A percentile compares a stretch with the other conserved stretches of the same genome.
Evolutionary conservation across 2,329 filamentous ascomycete genomes (phyloP).

Genomic region (Talaromyces sp.): DNA sequence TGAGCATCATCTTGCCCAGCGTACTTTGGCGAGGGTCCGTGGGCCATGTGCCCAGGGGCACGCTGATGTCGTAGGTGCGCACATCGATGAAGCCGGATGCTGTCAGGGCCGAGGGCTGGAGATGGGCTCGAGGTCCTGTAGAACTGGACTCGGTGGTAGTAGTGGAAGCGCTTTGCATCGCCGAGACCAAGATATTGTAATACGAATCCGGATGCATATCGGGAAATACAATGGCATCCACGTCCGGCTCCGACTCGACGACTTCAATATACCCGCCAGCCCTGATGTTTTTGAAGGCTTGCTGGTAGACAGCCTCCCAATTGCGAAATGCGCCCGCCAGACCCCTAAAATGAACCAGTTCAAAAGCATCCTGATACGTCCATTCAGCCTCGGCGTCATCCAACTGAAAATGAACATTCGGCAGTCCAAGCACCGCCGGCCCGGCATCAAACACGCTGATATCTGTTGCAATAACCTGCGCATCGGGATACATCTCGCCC

Average conservation of each 20-base stretch:
- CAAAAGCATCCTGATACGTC: conserved; percentile 46
- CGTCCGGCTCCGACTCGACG: conserved; percentile 33
- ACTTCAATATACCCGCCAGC: conserved; percentile 46
- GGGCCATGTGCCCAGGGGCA: conserved; percentile 36
- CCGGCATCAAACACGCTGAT: conserved; percentile 40
- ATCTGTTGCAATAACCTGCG: conserved; percentile 45
- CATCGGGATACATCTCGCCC: conserved; percentile 38
- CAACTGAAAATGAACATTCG: conserved; percentile 46
- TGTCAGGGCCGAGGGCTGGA: conserved; percentile 34
- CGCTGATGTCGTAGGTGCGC: conserved; percentile 30
- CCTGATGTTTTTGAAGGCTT: conserved; percentile 41
- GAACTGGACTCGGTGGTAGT: conserved; percentile 14
- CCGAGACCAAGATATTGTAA: conserved; percentile 27
- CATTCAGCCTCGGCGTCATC: conserved; percentile 45
- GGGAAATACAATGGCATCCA: conserved; percentile 19
- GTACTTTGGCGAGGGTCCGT: conserved; percentile 27
- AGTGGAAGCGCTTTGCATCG: conserved; percentile 33
- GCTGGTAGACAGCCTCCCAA: conserved; percentile 42
- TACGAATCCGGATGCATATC: conserved; percentile 24
- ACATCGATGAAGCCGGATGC: conserved; percentile 43
- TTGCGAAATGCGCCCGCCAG: conserved; percentile 45
- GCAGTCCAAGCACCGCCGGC: conserved; percentile 26
- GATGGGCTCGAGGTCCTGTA: conserved; percentile 38
- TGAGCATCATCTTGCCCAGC: conserved; percentile 38
- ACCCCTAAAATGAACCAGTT: conserved; percentile 46